Evolutionary conservation across 495 filamentous ascomycete genomes (phyloP), one percentile per base, ranked within the genome.

Genomic region (Neurospora africana): DNA sequence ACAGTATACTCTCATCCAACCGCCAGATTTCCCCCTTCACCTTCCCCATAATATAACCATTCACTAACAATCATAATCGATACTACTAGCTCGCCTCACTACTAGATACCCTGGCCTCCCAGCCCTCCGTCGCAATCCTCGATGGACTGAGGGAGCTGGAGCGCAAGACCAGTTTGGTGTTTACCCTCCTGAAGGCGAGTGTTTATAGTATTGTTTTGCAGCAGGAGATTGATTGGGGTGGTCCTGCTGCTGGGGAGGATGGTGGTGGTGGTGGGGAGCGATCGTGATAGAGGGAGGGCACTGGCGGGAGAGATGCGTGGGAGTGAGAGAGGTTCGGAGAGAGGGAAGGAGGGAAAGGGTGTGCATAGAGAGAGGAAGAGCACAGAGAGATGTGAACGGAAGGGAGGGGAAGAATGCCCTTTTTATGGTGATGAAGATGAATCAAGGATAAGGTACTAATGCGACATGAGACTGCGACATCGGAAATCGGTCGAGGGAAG

Each of bases 181-280:
- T 95, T 81, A 99, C 95, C 72, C 78, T 98, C 79, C 85, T 99
- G 78, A 98, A 99, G 84, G 95, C 95, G 39, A 98, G 95, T 81
- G 95, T 98, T 68, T 98, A 98, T 81, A 95, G 91, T 79, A 98
- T 99, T 84, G 94, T 99, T 75, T 80, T 99, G 84, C 93, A 98
- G 86, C 93, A 98, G 85, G 91, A 98, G 87, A 95, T 96, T 71
- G 89, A 86, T 74, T 85, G 83, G 77, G 88, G 90, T 71, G 74
- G 73, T 27, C 27, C 27, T 61, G 53, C 53, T 61, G 53, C 53
- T 61, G 27, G 27, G 6, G 53, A 15, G 7, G 9, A 19, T 61
- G 53, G 27, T 53, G 44, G 10, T 23, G 44, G 44, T 53, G 21
- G 21, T 58, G 47, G 47, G 43, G n/a, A 21, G 9, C 43, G 10